Evolutionary conservation across 768 basidiomycete genomes (phyloP), one percentile per base, ranked within the genome.

Genomic region (Lyophyllum atratum): DNA sequence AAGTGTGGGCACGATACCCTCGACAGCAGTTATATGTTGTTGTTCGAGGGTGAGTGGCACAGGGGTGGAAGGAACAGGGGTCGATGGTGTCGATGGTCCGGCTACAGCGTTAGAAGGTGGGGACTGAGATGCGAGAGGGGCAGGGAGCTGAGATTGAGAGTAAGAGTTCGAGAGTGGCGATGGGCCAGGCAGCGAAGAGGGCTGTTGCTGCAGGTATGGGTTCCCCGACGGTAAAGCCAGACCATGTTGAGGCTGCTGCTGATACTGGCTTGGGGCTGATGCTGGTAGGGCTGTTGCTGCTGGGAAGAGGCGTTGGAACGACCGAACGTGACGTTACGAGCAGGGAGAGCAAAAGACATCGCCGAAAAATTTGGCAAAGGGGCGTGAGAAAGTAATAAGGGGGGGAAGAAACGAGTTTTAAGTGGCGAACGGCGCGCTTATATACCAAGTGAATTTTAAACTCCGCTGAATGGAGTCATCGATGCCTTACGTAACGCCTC

Each of bases 1-100:
- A 50, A 99, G 82, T 2, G 95, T 98, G n/a, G 96, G 97, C 8
- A 98, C 96, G 65, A 98, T 95, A 56, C 96, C 97, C 72, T 97
- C 93, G 17, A 96, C 95, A 42, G 94, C 93, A 15, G 95, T 97
- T 64, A 98, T 96, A 70, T 96, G 92, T 66, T 94, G 92, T 60
- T 94, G 92, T 72, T 94, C 92, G 58, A 92, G 87, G 1, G 91
- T 92, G 61, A 93, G 79, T 3, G 91, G 86, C 1, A 60, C 84
- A 2, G 90, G 87, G 0, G 91, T 89, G 0, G 89, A 78, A 1
- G 89, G 85, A 3, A 84, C 76, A n/a, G 80, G 75, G 0, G 74
- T 64, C 2, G 76, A 76, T 1, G 86, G 78, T 0, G 84, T 80
- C 3, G 88, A 85, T 0, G 87, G 82, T 0, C 84, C 87, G 1